Conservation (phyloP, 108 stramenopile species). For the Skeletonema marinoi region DNA sequence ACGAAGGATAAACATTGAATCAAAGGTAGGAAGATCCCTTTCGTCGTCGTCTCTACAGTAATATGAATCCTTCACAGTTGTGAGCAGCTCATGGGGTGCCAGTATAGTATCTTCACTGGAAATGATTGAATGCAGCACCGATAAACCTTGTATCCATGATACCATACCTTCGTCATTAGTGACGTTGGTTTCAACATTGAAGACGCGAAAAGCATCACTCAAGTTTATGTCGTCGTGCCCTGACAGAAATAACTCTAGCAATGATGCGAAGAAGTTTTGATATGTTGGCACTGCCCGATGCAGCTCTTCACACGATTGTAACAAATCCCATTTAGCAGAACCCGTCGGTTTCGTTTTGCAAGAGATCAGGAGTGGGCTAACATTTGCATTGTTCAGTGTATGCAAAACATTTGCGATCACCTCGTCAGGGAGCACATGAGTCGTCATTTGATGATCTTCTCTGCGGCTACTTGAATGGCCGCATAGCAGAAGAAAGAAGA, state of each 20-base stretch:
- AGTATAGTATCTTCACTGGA: not conserved
- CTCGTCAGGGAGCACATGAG: not conserved
- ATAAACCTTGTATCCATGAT: not conserved
- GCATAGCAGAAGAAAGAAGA: too few relatives aligned
- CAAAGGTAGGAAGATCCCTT: constrained; percentile 10
- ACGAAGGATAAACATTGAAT: constrained; percentile 34
- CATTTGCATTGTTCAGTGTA: not conserved
- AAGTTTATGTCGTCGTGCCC: not conserved
- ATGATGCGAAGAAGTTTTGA: not conserved
- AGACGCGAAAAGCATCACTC: not conserved
- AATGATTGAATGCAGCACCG: not conserved
- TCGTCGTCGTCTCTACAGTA: constrained; percentile 9
- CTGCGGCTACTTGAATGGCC: too few relatives aligned
- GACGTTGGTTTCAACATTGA: not conserved
- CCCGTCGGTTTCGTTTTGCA: not conserved
- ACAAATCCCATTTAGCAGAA: not conserved
- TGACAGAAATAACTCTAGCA: not conserved
- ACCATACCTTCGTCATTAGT: not conserved
- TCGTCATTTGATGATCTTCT: too few relatives aligned
- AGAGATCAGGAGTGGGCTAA: not conserved
- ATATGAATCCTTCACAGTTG: constrained; percentile 34
- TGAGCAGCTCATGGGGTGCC: constrained; percentile 21
- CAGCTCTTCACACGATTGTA: not conserved
- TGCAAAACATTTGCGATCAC: constrained; percentile 1
- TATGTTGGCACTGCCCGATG: not conserved